Evolutionary conservation across 345 rosid genomes (phyloP), one percentile per base, ranked within the genome.

Genomic region (Bretschneidera sinensis): DNA sequence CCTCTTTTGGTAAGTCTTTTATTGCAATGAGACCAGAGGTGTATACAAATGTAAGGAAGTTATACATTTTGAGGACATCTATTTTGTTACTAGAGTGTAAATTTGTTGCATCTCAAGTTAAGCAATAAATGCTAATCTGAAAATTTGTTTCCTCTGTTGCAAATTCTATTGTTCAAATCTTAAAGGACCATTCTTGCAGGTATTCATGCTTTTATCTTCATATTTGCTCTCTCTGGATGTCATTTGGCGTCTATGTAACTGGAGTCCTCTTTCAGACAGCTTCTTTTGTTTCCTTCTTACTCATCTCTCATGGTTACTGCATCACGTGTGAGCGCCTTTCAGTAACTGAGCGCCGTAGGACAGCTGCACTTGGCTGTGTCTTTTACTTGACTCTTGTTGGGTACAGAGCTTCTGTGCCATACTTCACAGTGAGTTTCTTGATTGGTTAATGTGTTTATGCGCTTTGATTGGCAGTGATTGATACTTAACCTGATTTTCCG

Each of bases 211-310:
- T 89, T 68, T 75, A 92, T 76, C 81, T 73, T 68, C 84, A 87
- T 57, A 74, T 79, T 53, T 89, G 98, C 72, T 92, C 98, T 24
- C 78, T 89, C 7, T 89, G 98, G 98, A 85, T 89, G 84, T 89
- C 98, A 31, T 92, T 92, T 55, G 98, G 98, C 64, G 92, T 89
- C 50, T 92, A 89, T 64, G 85, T 85, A 54, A 92, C 94, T 17
- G 98, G 97, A 70, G 88, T 92, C 60, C 85, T 92, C 61, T 89
- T 87, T 71, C 95, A 89, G 66, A 92, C 98, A 21, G 92, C 88
- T 78, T 87, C 95, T 0, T 85, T 92, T 45, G 85, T 92, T 50
- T 89, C 91, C 24, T 89, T 89, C 77, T 76, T 89, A 72, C 89
- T 92, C 55, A 92, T 92, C 68, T 89, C 98, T 62, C 89, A 89